Percentiles rank a stretch among this genome's conserved stretches.
These are phyloP conservation scores for Colletotrichum liaoningense DNA, from an alignment of 2,329 filamentous ascomycete genomes.

Conservation along the genomic window DNA sequence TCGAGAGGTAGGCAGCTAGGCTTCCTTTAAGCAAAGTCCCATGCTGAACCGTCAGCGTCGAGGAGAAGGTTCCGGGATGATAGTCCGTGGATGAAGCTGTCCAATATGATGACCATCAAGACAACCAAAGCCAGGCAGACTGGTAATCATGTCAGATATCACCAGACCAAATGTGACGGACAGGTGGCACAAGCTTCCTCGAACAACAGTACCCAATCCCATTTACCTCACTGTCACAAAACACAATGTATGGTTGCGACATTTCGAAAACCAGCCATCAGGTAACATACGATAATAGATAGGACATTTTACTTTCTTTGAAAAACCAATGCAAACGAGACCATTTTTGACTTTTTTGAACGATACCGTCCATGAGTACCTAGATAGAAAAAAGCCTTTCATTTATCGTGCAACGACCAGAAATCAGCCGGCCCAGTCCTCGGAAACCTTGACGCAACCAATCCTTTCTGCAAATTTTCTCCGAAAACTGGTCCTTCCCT, in stretches of 20 bases:
- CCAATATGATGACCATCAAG: too few species aligned
- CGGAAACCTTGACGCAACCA: conserved; percentile 34
- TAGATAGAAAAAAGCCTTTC: conserved; percentile 37
- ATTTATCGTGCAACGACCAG: conserved; percentile 37
- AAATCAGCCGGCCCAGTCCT: conserved; percentile 36
- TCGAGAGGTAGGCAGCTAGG: too few species aligned
- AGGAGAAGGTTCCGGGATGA: too few species aligned
- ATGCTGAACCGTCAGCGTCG: too few species aligned
- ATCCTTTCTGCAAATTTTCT: conserved; percentile 34
- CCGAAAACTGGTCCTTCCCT: conserved; percentile 36
- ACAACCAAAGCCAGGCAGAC: too few species aligned
- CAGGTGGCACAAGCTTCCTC: too few species aligned
- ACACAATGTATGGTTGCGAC: background rate
- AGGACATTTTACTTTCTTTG: background rate
- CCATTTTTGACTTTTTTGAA: conserved; percentile 36
- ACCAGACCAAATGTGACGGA: too few species aligned
- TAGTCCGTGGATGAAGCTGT: too few species aligned
- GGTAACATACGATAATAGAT: background rate
- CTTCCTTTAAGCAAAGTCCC: too few species aligned
- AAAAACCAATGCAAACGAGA: conserved; percentile 35
- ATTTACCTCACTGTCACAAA: too few species aligned
- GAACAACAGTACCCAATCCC: too few species aligned
- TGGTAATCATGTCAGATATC: too few species aligned
- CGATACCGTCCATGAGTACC: conserved; percentile 36
- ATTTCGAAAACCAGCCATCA: background rate